phyloP scores from a whole-genome alignment of 805 yeast genomes.

The Candida corydali region DNA sequence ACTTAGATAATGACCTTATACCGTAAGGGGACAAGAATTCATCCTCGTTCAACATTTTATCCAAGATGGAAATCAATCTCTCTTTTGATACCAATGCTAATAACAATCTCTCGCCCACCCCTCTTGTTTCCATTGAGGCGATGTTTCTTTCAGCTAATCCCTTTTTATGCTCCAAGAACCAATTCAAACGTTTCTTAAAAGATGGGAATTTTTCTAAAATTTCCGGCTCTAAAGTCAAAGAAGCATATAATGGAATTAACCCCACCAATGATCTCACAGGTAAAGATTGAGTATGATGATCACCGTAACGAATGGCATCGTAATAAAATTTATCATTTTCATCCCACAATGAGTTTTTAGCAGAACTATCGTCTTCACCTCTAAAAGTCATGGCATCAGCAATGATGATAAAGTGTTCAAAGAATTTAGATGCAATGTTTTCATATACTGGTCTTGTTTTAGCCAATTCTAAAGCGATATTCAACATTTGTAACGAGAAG shows the following conservation, averaged over 20 bases:
- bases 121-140: conserved; percentile 77
- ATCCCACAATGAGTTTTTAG: conserved; percentile 77
- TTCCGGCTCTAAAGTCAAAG: conserved; percentile 83
- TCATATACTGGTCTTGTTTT: conserved; percentile 83
- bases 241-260: conserved; percentile 85
- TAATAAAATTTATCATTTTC: conserved; percentile 85
- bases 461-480: conserved; percentile 86
- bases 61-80: conserved; percentile 68
- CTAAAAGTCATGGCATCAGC: conserved; percentile 89
- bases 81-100: conserved; percentile 80
- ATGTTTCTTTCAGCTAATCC: conserved; percentile 75
- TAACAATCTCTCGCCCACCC: conserved; percentile 77
- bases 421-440: conserved; percentile 89
- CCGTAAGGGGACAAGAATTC: conserved; percentile 86
- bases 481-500: conserved; percentile 84
- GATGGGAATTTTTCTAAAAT: conserved; percentile 72
- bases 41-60: conserved; percentile 76
- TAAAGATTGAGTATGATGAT: conserved; percentile 56
- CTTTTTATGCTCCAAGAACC: conserved; percentile 73
- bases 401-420: conserved; percentile 86
- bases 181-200: conserved; percentile 75
- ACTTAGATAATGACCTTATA: conserved; percentile 82
- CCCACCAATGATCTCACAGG: conserved; percentile 91
- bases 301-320: conserved; percentile 86
- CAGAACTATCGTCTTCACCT: conserved; percentile 35